phyloP scores from a whole-genome alignment of 1,139 yeast genomes.

The Yamadazyma dendronema region DNA sequence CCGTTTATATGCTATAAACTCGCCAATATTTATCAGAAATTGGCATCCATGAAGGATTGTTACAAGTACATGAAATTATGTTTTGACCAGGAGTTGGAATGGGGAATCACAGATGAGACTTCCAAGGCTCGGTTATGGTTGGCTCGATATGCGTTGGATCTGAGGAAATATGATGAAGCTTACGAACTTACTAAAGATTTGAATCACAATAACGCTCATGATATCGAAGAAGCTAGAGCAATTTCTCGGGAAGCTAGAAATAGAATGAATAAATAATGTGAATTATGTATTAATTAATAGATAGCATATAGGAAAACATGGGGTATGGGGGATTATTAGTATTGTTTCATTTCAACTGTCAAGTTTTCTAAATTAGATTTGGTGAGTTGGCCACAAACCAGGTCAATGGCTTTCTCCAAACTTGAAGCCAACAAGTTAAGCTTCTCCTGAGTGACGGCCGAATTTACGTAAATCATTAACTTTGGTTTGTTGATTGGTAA shows the following conservation, averaged over 20 bases:
- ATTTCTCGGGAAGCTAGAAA: conserved; percentile 72
- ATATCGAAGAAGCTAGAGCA: conserved; percentile 84
- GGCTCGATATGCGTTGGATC: conserved; percentile 64
- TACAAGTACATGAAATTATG: conserved; percentile 70
- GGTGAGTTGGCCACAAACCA: conserved; percentile 15
- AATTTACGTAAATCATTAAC: conserved; percentile 59
- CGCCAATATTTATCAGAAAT: conserved; percentile 64
- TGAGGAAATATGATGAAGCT: conserved; percentile 63
- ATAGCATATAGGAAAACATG: not conserved
- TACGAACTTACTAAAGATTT: conserved; percentile 72
- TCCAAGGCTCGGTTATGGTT: conserved; percentile 86
- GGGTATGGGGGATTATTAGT: not conserved
- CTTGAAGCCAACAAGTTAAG: conserved; percentile 26
- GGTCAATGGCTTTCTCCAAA: conserved; percentile 18
- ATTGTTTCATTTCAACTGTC: conserved; percentile 8
- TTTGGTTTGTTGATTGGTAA: conserved; percentile 72
- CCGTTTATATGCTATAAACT: conserved; percentile 62
- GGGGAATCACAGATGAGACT: conserved; percentile 74
- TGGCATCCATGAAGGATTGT: conserved; percentile 53
- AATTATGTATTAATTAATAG: not conserved
- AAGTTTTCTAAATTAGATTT: conserved; percentile 7
- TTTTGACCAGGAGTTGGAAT: conserved; percentile 62
- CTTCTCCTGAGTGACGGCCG: conserved; percentile 55
- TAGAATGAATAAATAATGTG: conserved; percentile 27
- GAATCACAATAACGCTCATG: conserved; percentile 76